Base-by-base conservation (phyloP, 2,329 filamentous ascomycete species). In the Cercospora citrullina region DNA sequence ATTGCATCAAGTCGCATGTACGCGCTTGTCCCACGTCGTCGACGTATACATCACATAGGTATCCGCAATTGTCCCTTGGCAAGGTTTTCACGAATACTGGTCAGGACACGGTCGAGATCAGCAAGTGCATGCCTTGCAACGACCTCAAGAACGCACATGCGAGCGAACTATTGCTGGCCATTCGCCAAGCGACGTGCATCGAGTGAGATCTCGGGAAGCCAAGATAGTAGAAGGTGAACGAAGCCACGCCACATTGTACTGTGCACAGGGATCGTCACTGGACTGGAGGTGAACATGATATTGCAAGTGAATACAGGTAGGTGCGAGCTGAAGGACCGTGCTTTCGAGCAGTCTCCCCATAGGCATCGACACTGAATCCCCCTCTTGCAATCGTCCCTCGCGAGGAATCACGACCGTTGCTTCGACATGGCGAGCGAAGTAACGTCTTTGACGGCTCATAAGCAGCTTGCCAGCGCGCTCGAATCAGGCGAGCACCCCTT, bases 21-120 rank as follows among this genome's bases (percentile, higher is more conserved):
- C 55, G 31, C 55, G 55, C 55, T 36, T 58, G 55, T 58, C 55
- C 55, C 55, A 58, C 55, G 55, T 58, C 55, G 55, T 36, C 55
- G 16, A 31, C 55, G 55, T 36, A 26, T 55, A 30, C 48, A 55
- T 16, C 48, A 55, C 48, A 55, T 55, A 26, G 48, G 48, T 55
- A 55, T 55, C 48, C 48, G 48, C 48, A 55, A 55, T 55, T 28
- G 14, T n/a, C 48, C 48, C 48, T 55, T 55, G 48, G 48, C 48
- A 55, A 55, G 5, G 23, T 55, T 55, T 55, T 23, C 23, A 30
- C 23, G 21, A 28, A 4, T 55, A 8, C 12, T 30, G 23, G 23
- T 18, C 5, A n/a, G 48, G 23, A 16, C 23, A 26, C 12, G 48
- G 23, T 55, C 48, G 48, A 26, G 21, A 28, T 23, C 45, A 21